A percentile compares a stretch with the other conserved stretches of the same genome.
Conservation (phyloP, 164 flowering plant species). For the Kingdonia uniflora region DNA sequence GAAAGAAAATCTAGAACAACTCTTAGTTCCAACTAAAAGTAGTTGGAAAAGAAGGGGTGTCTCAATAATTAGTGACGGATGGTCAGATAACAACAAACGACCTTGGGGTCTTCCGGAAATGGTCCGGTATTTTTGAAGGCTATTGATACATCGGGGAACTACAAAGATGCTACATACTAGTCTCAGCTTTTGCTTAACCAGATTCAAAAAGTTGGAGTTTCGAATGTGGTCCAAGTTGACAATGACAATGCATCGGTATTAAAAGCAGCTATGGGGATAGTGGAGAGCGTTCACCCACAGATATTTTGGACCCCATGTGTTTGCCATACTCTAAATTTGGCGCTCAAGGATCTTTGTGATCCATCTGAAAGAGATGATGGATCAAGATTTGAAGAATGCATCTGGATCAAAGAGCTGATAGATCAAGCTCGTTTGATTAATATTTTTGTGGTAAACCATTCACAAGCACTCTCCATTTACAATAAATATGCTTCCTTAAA, state of each 20-base stretch:
- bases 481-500: neutral
- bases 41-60: constrained; percentile 1
- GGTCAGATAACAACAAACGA: neutral
- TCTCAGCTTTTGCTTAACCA: neutral
- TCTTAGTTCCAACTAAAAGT: neutral
- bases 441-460: no score
- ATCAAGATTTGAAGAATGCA: no score
- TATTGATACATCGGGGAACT: neutral
- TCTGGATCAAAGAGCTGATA: no score
- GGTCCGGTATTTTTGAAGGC: neutral
- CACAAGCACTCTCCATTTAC: no score
- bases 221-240: neutral
- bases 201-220: neutral
- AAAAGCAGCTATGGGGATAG: neutral
- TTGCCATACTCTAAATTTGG: no score
- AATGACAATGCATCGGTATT: neutral
- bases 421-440: no score
- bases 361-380: no score
- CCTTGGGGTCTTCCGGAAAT: neutral
- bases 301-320: neutral
- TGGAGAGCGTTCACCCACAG: neutral
- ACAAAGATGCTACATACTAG: neutral
- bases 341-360: no score
- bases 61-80: neutral
- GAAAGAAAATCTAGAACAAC: neutral